Evolutionary conservation across 768 basidiomycete genomes (phyloP).

Genomic region (Russula sp.): DNA sequence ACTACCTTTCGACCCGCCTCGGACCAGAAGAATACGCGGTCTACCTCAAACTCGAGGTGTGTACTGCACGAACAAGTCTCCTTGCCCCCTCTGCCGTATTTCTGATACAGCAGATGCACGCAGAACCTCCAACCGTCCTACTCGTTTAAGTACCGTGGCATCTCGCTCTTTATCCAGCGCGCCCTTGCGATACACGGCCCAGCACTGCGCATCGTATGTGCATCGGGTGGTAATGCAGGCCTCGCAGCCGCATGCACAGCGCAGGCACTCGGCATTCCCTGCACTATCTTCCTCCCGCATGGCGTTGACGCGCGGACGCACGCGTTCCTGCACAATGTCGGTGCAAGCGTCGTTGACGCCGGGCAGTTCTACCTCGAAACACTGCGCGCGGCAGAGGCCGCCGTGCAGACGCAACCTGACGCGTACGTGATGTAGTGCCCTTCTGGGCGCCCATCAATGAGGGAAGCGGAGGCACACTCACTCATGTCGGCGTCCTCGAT

Average conservation of each 20-base stretch:
- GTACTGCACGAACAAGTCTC: not conserved
- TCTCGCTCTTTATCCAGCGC: not conserved
- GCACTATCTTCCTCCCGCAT: conserved; percentile 63
- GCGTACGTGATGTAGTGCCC: conserved; percentile 42
- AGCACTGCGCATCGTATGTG: conserved; percentile 30
- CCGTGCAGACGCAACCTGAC: conserved; percentile 40
- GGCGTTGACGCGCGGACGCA: conserved; percentile 46
- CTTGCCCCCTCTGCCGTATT: not conserved
- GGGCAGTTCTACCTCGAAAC: conserved; percentile 56
- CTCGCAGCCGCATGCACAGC: conserved; percentile 65
- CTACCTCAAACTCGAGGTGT: not conserved
- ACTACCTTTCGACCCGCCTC: not conserved
- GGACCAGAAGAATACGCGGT: not conserved
- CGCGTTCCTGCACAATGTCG: conserved; percentile 44
- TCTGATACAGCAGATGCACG: not conserved
- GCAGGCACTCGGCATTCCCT: conserved; percentile 45
- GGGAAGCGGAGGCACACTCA: not conserved
- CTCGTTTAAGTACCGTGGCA: conserved; percentile 39
- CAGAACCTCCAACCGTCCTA: conserved; percentile 68
- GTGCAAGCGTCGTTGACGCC: conserved; percentile 51
- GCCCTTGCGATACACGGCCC: too few species aligned
- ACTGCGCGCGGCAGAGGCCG: conserved; percentile 42
- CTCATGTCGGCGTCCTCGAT: conserved; percentile 33
- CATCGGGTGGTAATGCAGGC: conserved; percentile 80
- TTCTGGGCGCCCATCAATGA: not conserved